Base-by-base conservation (phyloP, 2,329 filamentous ascomycete species). In the Monilinia aucupariae region DNA sequence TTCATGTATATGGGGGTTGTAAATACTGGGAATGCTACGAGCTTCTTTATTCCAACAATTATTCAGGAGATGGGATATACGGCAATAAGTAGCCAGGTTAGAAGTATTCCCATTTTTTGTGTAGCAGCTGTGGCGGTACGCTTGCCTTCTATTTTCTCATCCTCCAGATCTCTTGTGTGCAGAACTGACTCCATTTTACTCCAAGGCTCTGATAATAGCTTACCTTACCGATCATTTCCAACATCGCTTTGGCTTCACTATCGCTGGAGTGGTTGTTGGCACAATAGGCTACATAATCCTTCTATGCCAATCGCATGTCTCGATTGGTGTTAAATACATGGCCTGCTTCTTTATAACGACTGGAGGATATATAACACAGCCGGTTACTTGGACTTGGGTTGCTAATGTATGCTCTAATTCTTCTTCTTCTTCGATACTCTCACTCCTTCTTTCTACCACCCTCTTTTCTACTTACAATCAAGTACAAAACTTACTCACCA, bases 1-100 rank as follows among this genome's bases (percentile, higher is more conserved):
- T 32, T 63, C 3, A 83, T 88, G 52, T 88, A 86, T 70, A 86
- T 85, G 79, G 83, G 85, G 17, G 85, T 87, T 59, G 76, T 78
- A 20, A 78, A 74, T 60, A 77, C 78, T 15, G 71, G 75, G 22
- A 78, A 78, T 67, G 72, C 76, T 22, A 71, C 72, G 13, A 70
- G 69, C 22, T 68, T 67, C 49, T 71, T 70, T 47, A 63, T 70
- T 34, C 69, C 69, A 4, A 68, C 67, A 1, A 68, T 70, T 25
- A 50, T 71, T 10, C 51, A 64, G 4, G 56, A 70, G 50, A 56
- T 70, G 48, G 69, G 69, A 32, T 70, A 64, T n/a, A 65, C 60
- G 12, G 54, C 69, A 2, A 49, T 62, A 3, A 56, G 43, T 20
- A 61, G 63, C 2, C 69, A 70, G 30, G 45, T 70, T n/a, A 58